Evolutionary conservation across 164 flowering plant genomes (phyloP).

Genomic region (Brasenia schreberi): DNA sequence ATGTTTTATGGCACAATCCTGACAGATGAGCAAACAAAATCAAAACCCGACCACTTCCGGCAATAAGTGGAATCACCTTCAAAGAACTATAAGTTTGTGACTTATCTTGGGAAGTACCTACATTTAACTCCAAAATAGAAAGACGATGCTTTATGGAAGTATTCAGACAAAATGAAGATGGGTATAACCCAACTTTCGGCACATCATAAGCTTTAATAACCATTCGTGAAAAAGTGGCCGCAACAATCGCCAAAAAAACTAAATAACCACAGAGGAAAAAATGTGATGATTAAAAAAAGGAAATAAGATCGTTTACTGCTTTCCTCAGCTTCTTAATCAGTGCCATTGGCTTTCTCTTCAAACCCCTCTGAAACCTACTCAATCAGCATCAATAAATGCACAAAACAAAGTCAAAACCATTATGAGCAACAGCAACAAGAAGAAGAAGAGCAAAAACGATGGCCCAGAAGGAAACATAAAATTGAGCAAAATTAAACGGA

Average conservation of each 20-base stretch:
- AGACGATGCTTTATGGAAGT: too few species aligned
- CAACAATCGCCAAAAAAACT: background rate
- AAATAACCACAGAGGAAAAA: background rate
- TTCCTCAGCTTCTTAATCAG: constrained; percentile 42
- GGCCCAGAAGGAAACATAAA: background rate
- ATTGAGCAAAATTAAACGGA: constrained; percentile 6
- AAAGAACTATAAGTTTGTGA: too few species aligned
- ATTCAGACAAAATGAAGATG: too few species aligned
- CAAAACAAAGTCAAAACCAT: background rate
- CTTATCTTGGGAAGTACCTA: too few species aligned
- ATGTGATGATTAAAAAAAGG: background rate
- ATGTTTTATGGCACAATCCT: too few species aligned
- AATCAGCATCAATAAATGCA: background rate
- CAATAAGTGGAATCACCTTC: too few species aligned
- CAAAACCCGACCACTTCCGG: too few species aligned
- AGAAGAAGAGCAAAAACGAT: background rate
- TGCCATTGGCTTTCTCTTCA: constrained; percentile 47
- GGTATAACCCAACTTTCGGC: too few species aligned
- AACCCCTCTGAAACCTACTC: constrained; percentile 31
- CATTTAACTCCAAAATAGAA: too few species aligned
- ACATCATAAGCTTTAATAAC: too few species aligned
- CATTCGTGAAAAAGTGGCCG: too few species aligned
- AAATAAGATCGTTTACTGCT: constrained; percentile 18
- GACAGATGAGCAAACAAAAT: too few species aligned
- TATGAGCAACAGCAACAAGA: background rate